Evolutionary conservation across 148 eudicot genomes (phyloP).

Genomic region (Pharnaceum exiguum): DNA sequence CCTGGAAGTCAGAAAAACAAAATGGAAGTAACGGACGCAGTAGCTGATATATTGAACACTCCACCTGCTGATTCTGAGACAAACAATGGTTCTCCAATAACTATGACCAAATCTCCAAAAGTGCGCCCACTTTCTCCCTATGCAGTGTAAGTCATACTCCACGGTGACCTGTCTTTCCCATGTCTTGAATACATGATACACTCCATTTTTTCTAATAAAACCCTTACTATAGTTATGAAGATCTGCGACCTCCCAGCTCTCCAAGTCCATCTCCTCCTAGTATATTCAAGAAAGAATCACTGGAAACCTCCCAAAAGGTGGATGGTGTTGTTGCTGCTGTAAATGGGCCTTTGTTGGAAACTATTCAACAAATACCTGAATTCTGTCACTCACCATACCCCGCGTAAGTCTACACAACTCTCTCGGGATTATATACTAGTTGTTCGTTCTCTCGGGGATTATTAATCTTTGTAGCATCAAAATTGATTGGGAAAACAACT

Average conservation of each 20-base stretch:
- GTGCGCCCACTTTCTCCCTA: constrained; percentile 39
- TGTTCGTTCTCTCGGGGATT: not conserved
- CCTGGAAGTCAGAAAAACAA: constrained; percentile 17
- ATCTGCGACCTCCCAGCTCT: constrained; percentile 65
- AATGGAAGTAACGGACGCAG: constrained; percentile 4
- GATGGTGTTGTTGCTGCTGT: constrained; percentile 31
- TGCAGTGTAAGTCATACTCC: constrained; percentile 25
- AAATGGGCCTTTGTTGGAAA: constrained; percentile 10
- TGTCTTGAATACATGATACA: not conserved
- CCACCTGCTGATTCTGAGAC: constrained; percentile 4
- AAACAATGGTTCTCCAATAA: constrained; percentile 7
- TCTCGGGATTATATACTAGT: too few relatives aligned
- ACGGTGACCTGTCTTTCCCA: not conserved
- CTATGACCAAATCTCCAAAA: constrained; percentile 5
- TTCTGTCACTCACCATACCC: constrained; percentile 48
- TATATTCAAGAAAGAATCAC: constrained; percentile 15
- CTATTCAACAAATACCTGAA: constrained; percentile 20
- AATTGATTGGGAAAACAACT: not conserved
- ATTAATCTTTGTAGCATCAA: not conserved
- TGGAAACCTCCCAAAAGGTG: constrained; percentile 10
- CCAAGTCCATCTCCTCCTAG: constrained; percentile 55
- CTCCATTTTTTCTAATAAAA: not conserved
- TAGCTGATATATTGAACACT: constrained; percentile 5
- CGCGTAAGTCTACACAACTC: constrained; percentile 27
- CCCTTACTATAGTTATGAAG: constrained; percentile 43